A percentile compares a stretch with the other conserved stretches of the same genome.
phyloP scores from a whole-genome alignment of 192 early-diverging fungal genomes.

The Chytriomyces hyalinus region DNA sequence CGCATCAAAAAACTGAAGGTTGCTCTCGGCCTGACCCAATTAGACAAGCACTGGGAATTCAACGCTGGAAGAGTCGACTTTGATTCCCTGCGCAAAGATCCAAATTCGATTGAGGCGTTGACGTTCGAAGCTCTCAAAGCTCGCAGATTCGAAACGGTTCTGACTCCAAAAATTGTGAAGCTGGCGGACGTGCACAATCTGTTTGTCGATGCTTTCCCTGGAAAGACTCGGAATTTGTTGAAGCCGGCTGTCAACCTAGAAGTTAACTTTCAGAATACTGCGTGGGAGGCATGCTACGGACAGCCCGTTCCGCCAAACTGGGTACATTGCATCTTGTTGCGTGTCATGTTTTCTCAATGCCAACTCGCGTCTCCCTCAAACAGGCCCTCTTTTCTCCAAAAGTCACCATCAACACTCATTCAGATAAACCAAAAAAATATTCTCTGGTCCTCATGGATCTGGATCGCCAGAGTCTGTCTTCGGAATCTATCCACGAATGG shows the following conservation, averaged over 20 bases:
- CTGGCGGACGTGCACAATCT: constrained; percentile 32
- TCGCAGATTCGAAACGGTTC: constrained; percentile 37
- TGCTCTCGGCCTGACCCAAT: constrained; percentile 4
- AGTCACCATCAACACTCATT: constrained; percentile 40
- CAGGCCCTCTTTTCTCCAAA: constrained; percentile 55
- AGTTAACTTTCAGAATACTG: constrained; percentile 53
- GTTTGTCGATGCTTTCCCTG: constrained; percentile 47
- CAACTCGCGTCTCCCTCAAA: neutral
- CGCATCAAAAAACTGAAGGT: neutral
- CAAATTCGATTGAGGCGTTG: neutral
- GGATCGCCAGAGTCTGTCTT: constrained; percentile 47
- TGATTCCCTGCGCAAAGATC: neutral
- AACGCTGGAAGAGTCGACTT: constrained; percentile 18
- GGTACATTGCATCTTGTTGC: constrained; percentile 25
- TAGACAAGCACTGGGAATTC: constrained; percentile 27
- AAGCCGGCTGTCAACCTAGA: constrained; percentile 47
- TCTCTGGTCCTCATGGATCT: constrained; percentile 52
- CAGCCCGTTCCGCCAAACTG: constrained; percentile 48
- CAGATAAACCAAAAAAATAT: constrained; percentile 33
- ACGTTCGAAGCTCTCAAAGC: constrained; percentile 47
- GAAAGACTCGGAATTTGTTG: constrained; percentile 2
- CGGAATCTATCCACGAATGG: constrained; percentile 54
- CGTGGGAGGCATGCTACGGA: constrained; percentile 51
- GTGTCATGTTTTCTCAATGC: constrained; percentile 13
- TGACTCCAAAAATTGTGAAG: constrained; percentile 41